Conservation (phyloP, 202 grass and related monocot genomes). For the Setaria viridis region DNA sequence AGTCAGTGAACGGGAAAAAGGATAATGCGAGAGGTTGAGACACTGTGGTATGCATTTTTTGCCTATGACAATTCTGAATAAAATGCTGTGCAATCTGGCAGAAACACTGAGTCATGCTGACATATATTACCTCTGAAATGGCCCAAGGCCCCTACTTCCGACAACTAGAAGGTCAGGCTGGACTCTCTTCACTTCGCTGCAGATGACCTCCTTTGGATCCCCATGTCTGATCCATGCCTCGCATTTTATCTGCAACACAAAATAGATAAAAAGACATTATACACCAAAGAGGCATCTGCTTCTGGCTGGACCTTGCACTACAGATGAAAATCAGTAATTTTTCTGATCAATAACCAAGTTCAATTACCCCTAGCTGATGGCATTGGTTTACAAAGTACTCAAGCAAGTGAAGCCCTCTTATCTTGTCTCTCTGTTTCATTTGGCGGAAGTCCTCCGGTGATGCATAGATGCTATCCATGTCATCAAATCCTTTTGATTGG, state of each 20-base stretch:
- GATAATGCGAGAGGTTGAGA: not conserved
- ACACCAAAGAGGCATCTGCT: constrained; percentile 11
- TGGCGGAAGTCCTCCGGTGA: constrained; percentile 82
- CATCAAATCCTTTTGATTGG: constrained; percentile 81
- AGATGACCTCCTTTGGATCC: constrained; percentile 92
- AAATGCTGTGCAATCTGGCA: not conserved
- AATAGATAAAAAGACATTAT: constrained; percentile 33
- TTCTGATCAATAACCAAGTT: not conserved
- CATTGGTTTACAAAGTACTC: constrained; percentile 86
- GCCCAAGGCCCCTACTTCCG: constrained; percentile 90
- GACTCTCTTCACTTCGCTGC: constrained; percentile 82
- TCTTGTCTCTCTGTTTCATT: constrained; percentile 80
- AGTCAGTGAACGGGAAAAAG: not conserved
- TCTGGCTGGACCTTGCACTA: not conserved
- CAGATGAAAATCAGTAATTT: constrained; percentile 14
- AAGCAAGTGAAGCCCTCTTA: constrained; percentile 95
- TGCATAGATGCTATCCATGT: constrained; percentile 94
- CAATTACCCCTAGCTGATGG: constrained; percentile 82
- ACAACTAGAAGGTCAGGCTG: constrained; percentile 90
- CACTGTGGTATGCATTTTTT: not conserved
- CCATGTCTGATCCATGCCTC: constrained; percentile 87
- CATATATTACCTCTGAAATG: constrained; percentile 87
- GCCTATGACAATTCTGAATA: not conserved
- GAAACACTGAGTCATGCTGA: constrained; percentile 2
- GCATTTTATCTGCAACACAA: constrained; percentile 70